A percentile compares a stretch with the other conserved stretches of the same genome.
phyloP scores from a whole-genome alignment of 2,329 filamentous ascomycete species.

The Celoporthe dispersa region DNA sequence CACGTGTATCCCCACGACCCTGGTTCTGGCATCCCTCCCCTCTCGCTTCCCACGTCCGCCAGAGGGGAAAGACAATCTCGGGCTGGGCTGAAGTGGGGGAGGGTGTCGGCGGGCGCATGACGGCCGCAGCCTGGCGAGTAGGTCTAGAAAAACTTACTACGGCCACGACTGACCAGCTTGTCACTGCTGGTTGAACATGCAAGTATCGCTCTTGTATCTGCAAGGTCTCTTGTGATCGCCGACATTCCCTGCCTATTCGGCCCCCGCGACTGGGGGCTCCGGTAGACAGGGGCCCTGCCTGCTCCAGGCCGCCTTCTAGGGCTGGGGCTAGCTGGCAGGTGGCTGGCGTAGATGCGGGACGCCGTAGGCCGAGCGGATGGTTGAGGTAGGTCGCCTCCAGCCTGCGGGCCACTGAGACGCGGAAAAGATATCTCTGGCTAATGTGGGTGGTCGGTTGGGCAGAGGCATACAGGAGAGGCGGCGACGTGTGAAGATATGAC shows the following conservation, averaged over 20 bases:
- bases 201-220: background rate
- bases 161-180: background rate
- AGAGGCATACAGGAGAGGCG: background rate
- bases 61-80: background rate
- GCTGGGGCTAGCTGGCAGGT: background rate
- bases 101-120: too few species aligned
- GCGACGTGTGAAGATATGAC: background rate
- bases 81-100: background rate
- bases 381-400: background rate
- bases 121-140: background rate
- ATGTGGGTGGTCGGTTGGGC: background rate
- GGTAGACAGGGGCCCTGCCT: too few species aligned
- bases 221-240: background rate
- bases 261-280: too few species aligned
- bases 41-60: background rate
- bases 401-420: background rate
- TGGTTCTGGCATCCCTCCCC: background rate
- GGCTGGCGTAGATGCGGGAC: background rate
- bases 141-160: background rate
- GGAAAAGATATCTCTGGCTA: background rate
- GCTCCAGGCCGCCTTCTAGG: background rate
- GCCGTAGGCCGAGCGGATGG: too few species aligned
- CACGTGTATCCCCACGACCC: background rate
- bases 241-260: background rate
- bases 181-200: background rate